Base-by-base conservation (phyloP, 1,139 yeast species). In the Kodamaea sp. region DNA sequence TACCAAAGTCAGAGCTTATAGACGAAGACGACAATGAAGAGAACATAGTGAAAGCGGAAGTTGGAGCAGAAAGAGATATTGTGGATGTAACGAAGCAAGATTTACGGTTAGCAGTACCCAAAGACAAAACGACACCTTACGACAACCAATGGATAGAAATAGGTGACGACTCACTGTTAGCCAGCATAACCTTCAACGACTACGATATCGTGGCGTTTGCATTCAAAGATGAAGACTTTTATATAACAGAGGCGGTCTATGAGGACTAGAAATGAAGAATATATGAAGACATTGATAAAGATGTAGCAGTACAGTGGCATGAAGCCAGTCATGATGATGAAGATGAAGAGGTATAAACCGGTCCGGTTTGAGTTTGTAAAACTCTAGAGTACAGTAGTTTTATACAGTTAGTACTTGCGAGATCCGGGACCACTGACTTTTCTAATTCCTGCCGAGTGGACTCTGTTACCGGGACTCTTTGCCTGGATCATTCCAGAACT, bases 141-240 rank as follows among this genome's bases (percentile, higher is more conserved):
- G 59, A 51, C 8, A 70, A 68, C 39, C 50, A 63, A 31, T 70
- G 76, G 75, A 52, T 64, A 3, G 64, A 59, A 24, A 35, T 70
- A 9, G 41, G 37, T 7, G 60, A 58, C 20, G 66, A 62, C 19
- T 39, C 44, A 4, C 50, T 43, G 19, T 43, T 67, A 16, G 41
- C 42, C 12, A 51, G 51, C 13, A 38, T 65, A 7, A 50, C 51
- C 18, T 61, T 71, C 36, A 58, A 55, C 25, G 76, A 70, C 46
- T 63, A 62, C 38, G 69, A 65, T 32, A 55, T 66, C 10, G 38
- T 71, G 19, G 73, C 74, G 2, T 76, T 76, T 50, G 64, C 63
- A 10, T 50, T 59, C 29, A 47, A 44, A 3, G 72, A 66, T 24
- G 75, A 68, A 30, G 55, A 48, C 2, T 73, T 72, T 42, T 43